Evolutionary conservation across 306 rosid genomes (phyloP), one percentile per base, ranked within the genome.

Genomic region (Quercus ilex): DNA sequence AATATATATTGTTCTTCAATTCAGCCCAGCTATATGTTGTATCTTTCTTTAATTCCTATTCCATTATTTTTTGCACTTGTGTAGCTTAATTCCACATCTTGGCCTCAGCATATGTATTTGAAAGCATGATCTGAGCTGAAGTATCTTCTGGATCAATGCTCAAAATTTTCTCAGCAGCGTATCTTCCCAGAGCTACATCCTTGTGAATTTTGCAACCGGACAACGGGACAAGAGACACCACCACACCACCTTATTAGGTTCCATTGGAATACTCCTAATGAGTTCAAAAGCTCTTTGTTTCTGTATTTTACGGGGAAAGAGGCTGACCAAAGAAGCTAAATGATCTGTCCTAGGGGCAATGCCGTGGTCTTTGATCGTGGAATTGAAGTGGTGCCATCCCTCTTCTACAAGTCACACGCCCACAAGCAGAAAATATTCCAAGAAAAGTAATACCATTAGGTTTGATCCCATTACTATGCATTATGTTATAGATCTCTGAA

Each of bases 371-470:
- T 21, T 19, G 28, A 67, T 35, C 72, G 35, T 19, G 2, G 72
- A 67, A 35, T 67, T 67, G 25, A 67, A 35, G 72, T 35, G 15
- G 52, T 13, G 15, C 51, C 25, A 35, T 67, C 91, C 89, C 20
- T 73, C 73, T 0, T 85, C 86, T 75, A 88, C 59, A 77, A 88
- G 87, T 25, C 91, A 84, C 49, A 55, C 75, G 90, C 78, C 87
- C 85, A 77, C 87, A 89, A 70, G 92, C 92, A 70, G 86, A 79
- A 59, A 78, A 78, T 83, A 85, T 80, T 76, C 85, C 78, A 21
- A 81, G 86, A 77, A 78, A 89, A 43, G 90, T 80, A 51, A 84
- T 82, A 53, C 81, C 83, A 77, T 85, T 81, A 49, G 86, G 87
- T 74, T 83, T 81, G 71, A 85, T 81, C 62, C 85, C 87, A 56